Evolutionary conservation across 768 basidiomycete species (phyloP).

Genomic region (Punctularia strigosozonata): DNA sequence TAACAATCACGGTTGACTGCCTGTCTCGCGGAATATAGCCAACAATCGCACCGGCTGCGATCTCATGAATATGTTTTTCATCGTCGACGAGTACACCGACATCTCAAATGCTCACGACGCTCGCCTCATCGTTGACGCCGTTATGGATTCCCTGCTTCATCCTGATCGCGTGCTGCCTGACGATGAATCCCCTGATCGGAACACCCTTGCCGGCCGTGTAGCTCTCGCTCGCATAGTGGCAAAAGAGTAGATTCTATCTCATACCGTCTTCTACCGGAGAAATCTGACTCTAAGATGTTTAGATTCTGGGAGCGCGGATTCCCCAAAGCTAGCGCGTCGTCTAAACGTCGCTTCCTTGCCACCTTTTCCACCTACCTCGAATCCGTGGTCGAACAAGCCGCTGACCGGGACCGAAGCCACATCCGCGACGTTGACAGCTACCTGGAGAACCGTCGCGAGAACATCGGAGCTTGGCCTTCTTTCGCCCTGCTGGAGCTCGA

Average conservation of each 20-base stretch:
- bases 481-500: constrained; percentile 45
- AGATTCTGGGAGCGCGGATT: constrained; percentile 26
- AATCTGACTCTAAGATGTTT: not conserved
- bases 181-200: constrained; percentile 7
- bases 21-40: constrained; percentile 5
- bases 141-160: constrained; percentile 7
- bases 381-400: constrained; percentile 20
- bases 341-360: constrained; percentile 20
- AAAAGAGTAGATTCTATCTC: not conserved
- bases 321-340: constrained; percentile 9
- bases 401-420: constrained; percentile 13
- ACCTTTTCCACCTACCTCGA: constrained; percentile 18
- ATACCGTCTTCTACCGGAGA: not conserved
- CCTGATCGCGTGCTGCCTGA: constrained; percentile 3
- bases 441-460: constrained; percentile 39
- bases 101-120: constrained; percentile 4
- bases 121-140: constrained; percentile 2
- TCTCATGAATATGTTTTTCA: constrained; percentile 19
- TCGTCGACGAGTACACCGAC: constrained; percentile 22
- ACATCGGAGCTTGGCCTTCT: constrained; percentile 38
- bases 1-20: not conserved
- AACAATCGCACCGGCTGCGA: constrained; percentile 17
- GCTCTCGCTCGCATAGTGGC: constrained; percentile 21
- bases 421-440: constrained; percentile 36
- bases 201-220: constrained; percentile 22